phyloP scores from a whole-genome alignment of 2,329 filamentous ascomycete species.

The Dothideomycetes sp. region DNA sequence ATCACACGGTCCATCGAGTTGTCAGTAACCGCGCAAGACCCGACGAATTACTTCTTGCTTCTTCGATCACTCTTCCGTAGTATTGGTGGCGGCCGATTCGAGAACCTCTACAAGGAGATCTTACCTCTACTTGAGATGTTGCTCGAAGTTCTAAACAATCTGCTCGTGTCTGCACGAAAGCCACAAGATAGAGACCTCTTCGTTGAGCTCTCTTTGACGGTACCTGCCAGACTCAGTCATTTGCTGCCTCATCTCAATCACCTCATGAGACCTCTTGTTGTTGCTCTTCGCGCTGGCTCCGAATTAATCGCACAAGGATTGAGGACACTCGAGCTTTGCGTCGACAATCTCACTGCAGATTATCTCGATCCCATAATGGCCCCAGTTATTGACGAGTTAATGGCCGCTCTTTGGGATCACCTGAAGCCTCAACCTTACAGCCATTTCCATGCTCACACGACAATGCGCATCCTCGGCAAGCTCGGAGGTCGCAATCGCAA shows the following conservation, averaged over 20 bases:
- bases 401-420: conserved; percentile 96
- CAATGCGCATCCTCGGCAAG: conserved; percentile 94
- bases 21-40: conserved; percentile 89
- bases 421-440: conserved; percentile 88
- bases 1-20: conserved; percentile 95
- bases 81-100: conserved; percentile 94
- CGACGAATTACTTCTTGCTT: conserved; percentile 96
- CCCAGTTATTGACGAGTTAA: conserved; percentile 95
- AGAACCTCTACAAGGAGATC: conserved; percentile 97
- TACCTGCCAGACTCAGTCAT: conserved; percentile 88
- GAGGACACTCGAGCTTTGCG: conserved; percentile 86
- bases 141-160: conserved; percentile 89
- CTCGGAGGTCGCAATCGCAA: conserved; percentile 91
- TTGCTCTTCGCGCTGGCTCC: conserved; percentile 80
- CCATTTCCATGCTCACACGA: conserved; percentile 95
- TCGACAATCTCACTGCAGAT: conserved; percentile 95
- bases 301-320: conserved; percentile 93
- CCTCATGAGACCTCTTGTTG: conserved; percentile 94
- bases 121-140: conserved; percentile 94
- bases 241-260: conserved; percentile 91
- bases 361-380: conserved; percentile 99
- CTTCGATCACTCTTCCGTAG: conserved; percentile 87
- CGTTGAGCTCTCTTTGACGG: conserved; percentile 91
- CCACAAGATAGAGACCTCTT: conserved; percentile 89
- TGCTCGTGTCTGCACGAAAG: conserved; percentile 82